These are phyloP conservation scores for Trichoderma koningiopsis DNA, from an alignment of 2,329 filamentous ascomycete genomes.

Conservation along the genomic window DNA sequence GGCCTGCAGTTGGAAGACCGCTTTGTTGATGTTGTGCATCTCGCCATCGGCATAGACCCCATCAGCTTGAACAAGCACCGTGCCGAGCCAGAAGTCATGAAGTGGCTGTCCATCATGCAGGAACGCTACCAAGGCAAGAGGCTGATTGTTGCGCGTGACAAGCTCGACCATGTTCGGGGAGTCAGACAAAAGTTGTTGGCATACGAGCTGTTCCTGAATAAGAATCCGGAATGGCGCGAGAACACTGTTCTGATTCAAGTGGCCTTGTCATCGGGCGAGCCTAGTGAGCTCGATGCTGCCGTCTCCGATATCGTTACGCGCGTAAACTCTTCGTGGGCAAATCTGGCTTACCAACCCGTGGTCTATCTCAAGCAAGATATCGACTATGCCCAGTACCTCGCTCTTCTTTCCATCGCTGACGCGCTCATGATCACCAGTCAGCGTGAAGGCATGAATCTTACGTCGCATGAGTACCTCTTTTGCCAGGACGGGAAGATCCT, in stretches of 20 bases:
- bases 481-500: constrained; percentile 81
- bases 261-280: constrained; percentile 85
- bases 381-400: constrained; percentile 89
- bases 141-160: constrained; percentile 90
- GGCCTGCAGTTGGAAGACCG: constrained; percentile 90
- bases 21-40: constrained; percentile 83
- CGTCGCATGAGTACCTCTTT: constrained; percentile 89
- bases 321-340: constrained; percentile 90
- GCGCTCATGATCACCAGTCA: constrained; percentile 92
- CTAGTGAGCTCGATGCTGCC: constrained; percentile 81
- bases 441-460: constrained; percentile 96
- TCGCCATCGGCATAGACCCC: constrained; percentile 91
- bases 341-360: constrained; percentile 86
- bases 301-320: constrained; percentile 93
- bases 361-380: constrained; percentile 96
- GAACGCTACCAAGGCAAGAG: constrained; percentile 86
- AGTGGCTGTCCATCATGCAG: constrained; percentile 78
- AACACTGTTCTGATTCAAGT: constrained; percentile 92
- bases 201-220: constrained; percentile 91
- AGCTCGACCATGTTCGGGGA: constrained; percentile 88
- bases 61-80: constrained; percentile 72
- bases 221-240: constrained; percentile 86
- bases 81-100: constrained; percentile 69
- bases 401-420: constrained; percentile 85
- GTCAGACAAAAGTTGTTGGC: constrained; percentile 91